These are phyloP conservation scores for Clonostachys rhizophaga DNA, from an alignment of 2,329 filamentous ascomycete genomes.

Conservation along the genomic window DNA sequence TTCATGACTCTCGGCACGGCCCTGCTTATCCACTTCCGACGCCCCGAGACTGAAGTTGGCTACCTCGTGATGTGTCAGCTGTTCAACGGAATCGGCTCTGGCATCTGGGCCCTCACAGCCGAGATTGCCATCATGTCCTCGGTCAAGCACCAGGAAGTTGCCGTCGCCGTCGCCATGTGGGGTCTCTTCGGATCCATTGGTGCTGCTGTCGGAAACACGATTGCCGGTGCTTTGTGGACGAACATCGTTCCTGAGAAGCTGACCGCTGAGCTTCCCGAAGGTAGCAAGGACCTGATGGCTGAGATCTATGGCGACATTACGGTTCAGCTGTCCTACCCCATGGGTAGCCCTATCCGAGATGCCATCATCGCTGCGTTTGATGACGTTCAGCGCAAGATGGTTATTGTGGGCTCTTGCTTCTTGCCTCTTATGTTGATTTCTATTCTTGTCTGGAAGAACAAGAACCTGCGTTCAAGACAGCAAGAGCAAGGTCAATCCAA, in stretches of 20 bases:
- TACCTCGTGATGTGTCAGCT: slow-evolving; percentile 49
- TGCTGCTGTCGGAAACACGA: slow-evolving; percentile 48
- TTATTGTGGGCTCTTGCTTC: slow-evolving; percentile 24
- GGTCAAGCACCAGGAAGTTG: slow-evolving; percentile 48
- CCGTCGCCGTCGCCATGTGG: slow-evolving; percentile 48
- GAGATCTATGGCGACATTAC: slow-evolving; percentile 39
- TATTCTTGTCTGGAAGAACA: slow-evolving; percentile 24
- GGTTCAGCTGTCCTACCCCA: slow-evolving; percentile 40
- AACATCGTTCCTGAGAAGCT: slow-evolving; percentile 37
- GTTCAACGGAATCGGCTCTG: slow-evolving; percentile 37
- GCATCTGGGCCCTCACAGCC: slow-evolving; percentile 30
- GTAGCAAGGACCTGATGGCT: slow-evolving; percentile 20
- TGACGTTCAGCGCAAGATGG: slow-evolving; percentile 25
- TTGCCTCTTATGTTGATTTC: slow-evolving; percentile 21
- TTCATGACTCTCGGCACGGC: slow-evolving; percentile 30
- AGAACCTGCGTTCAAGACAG: slow-evolving; percentile 25
- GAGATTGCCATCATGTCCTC: slow-evolving; percentile 51
- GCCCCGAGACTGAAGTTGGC: slow-evolving; percentile 21
- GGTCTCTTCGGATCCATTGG: slow-evolving; percentile 53
- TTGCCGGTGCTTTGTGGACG: slow-evolving; percentile 58
- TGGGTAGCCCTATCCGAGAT: slow-evolving; percentile 37
- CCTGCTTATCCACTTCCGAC: slow-evolving; percentile 31
- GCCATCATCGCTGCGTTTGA: slow-evolving; percentile 53
- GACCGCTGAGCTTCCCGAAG: slow-evolving; percentile 29
- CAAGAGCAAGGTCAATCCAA: slow-evolving; percentile 19